Evolutionary conservation across 306 rosid genomes (phyloP), one percentile per base, ranked within the genome.

Genomic region (Pterocarpus macrocarpus): DNA sequence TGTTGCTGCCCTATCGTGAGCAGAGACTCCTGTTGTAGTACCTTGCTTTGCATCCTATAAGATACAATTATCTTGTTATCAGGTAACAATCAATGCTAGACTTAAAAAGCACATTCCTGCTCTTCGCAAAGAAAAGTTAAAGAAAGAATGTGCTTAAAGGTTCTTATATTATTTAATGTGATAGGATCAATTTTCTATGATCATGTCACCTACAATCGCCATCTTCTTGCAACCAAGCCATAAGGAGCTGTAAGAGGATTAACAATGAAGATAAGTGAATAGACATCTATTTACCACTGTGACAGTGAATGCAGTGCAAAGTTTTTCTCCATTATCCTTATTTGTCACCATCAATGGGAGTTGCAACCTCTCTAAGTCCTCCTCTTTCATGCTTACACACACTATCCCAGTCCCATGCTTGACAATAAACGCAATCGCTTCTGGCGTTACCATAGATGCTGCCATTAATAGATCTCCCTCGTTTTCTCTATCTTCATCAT

Each of bases 21-120:
- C 99, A 14, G 99, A 95, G 32, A 95, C 99, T 47, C 99, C 99
- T 8, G 99, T 95, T 71, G 92, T 91, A 16, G 98, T 93, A 76
- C 99, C 94, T 34, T 87, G 53, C 85, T 89, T 91, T 43, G 94
- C 94, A 82, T 91, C 98, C 98, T 94, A 77, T 56, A 78, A 78
- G 14, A 83, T 56, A 58, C 50, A 69, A 79, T 28, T 79, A 58
- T 66, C 69, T 67, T 44, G 22, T 64, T 32, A 69, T 76, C 75
- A 64, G 28, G 70, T 15, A 61, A 63, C 76, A 52, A 66, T 36
- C 44, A 59, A 35, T 3, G 8, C 50, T 63, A 73, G 53, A 4
- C 32, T 22, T 63, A 11, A 6, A 72, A 38, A 47, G 35, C 50
- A 33, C 69, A 56, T 70, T 62, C 35, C 34, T 44, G 33, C 77